These are phyloP conservation scores for Trametes cingulata DNA, from an alignment of 768 basidiomycete species.

Conservation along the genomic window DNA sequence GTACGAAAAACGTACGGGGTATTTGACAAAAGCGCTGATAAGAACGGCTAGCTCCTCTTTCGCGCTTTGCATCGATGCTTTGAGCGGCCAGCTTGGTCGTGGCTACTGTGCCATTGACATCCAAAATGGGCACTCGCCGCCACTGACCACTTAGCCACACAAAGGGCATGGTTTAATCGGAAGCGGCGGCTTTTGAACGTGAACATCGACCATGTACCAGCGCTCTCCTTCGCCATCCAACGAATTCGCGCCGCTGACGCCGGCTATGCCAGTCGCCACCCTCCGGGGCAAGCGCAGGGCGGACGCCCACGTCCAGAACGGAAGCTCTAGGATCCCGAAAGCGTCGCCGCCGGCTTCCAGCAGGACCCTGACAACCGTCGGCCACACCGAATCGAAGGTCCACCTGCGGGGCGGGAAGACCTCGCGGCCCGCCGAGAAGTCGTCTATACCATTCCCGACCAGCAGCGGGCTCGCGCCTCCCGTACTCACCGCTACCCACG, in stretches of 20 bases:
- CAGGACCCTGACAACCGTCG: neutral
- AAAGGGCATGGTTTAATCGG: conserved; percentile 3
- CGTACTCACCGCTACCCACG: conserved; percentile 10
- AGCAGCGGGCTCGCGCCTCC: conserved; percentile 10
- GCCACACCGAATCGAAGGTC: neutral
- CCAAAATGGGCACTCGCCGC: neutral
- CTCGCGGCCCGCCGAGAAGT: neutral
- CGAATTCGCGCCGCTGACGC: conserved; percentile 4
- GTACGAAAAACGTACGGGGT: neutral
- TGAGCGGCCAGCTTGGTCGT: neutral
- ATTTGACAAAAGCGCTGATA: neutral
- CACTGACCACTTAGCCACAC: conserved; percentile 3
- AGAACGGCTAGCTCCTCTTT: neutral
- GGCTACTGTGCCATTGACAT: neutral
- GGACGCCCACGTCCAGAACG: conserved; percentile 14
- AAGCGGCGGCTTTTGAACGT: conserved; percentile 1
- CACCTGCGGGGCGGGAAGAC: neutral
- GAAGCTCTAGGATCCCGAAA: conserved; percentile 6
- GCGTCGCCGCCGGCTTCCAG: conserved; percentile 3
- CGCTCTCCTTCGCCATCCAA: neutral
- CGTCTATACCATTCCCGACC: conserved; percentile 13
- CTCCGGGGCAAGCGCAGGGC: conserved; percentile 13
- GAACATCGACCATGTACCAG: conserved; percentile 6
- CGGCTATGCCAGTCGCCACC: conserved; percentile 11
- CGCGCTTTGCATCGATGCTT: neutral